Evolutionary conservation across 129 eudicot genomes (phyloP), one percentile per base, ranked within the genome.

Genomic region (Flaveria sonorensis): DNA sequence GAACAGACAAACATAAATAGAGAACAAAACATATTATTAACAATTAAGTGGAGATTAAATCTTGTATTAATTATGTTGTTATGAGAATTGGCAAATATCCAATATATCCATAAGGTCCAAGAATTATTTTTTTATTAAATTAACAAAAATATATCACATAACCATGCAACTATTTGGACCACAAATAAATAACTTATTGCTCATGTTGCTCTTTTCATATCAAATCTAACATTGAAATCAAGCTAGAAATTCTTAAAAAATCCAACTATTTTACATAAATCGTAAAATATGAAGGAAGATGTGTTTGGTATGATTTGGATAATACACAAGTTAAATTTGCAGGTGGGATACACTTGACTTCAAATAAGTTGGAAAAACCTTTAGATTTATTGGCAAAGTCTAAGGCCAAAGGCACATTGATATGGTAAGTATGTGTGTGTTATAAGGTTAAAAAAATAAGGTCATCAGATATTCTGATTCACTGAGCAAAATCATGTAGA

Each of bases 281-380:
- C 26, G 86, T 87, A 71, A 89, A 93, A 52, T 72, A 70, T 24
- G 97, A 93, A 62, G 93, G 84, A 72, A 53, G 78, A 59, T 83
- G 85, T 51, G 96, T 93, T 2, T 97, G 98, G 72, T 93, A 93
- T 40, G 97, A 87, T 83, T 81, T 84, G 46, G 98, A 96, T 77
- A 93, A 89, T 69, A 89, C 66, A 77, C 97, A 90, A 39, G 96
- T 87, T 75, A 93, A 76, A 39, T 81, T 67, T 70, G 89, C 81
- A 46, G 96, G 97, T 4, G 91, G 90, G 40, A 93, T 83, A 77
- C 87, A 83, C 19, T 87, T 86, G 40, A 93, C 90, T 76, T 75
- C 71, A 52, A 93, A 90, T 62, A 93, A 75, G 64, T 93, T 87
- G 10, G 86, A 90, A 79, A 90, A 82, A 8, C 89, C 89, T 39